A percentile compares a stretch with the other conserved stretches of the same genome.
Conservation (phyloP, 495 filamentous ascomycete genomes). For the Pyronema domesticum region DNA sequence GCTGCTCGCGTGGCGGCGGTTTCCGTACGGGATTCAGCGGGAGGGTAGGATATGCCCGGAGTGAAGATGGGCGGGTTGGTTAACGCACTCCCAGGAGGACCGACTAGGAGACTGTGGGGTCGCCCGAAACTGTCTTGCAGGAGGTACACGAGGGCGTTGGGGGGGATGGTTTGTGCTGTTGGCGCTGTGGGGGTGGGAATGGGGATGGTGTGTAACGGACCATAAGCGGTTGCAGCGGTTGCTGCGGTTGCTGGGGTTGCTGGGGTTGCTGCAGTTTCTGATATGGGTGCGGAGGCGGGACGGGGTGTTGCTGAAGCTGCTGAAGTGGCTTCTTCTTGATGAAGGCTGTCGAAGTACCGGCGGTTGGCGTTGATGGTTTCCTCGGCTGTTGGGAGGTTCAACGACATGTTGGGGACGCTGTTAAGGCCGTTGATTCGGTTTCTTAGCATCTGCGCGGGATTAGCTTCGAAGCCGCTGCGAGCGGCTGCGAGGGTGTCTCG, state of each 20-base stretch:
- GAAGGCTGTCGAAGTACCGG: neutral
- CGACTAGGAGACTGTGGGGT: slow-evolving; percentile 14
- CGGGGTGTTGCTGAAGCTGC: neutral
- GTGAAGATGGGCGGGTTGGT: neutral
- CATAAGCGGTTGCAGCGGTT: neutral
- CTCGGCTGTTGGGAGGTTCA: neutral
- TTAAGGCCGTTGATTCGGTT: neutral
- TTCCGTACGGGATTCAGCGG: neutral
- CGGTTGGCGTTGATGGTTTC: neutral
- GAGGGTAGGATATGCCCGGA: neutral
- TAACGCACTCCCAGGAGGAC: slow-evolving; percentile 16
- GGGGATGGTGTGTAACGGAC: neutral
- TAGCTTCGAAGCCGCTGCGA: no score
- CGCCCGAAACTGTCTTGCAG: slow-evolving; percentile 17
- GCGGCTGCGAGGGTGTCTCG: no score
- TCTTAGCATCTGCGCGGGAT: no score
- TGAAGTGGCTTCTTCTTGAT: neutral
- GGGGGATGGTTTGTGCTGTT: neutral
- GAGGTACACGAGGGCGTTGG: slow-evolving; percentile 12
- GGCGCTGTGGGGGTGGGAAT: slow-evolving; percentile 6
- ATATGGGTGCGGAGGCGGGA: neutral
- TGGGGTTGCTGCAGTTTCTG: neutral
- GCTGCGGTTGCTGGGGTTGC: neutral
- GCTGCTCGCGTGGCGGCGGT: neutral
- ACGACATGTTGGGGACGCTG: neutral